Percentiles rank a stretch among this genome's conserved stretches.
phyloP scores from a whole-genome alignment of 192 early-diverging fungal genomes.

The Chytriomyces sp. region DNA sequence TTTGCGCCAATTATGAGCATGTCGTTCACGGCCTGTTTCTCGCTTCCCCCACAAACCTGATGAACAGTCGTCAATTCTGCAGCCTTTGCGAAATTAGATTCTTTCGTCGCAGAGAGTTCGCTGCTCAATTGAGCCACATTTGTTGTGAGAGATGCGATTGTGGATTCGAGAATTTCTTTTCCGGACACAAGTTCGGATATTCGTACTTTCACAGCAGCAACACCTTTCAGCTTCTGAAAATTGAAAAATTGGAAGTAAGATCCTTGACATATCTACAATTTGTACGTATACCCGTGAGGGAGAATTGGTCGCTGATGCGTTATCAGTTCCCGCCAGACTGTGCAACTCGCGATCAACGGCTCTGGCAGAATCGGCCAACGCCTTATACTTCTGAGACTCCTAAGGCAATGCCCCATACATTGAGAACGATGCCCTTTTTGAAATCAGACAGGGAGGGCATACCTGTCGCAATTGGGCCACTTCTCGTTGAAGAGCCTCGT shows the following conservation, averaged over 20 bases:
- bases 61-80: neutral
- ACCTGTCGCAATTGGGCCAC: conserved; percentile 1
- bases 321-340: neutral
- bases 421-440: neutral
- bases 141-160: neutral
- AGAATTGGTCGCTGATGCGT: neutral
- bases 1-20: neutral
- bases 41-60: neutral
- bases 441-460: too few relatives aligned
- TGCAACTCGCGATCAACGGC: conserved; percentile 1
- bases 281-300: neutral
- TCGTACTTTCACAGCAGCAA: conserved; percentile 15
- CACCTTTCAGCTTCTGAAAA: conserved; percentile 11
- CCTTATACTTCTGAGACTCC: conserved; percentile 2
- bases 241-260: neutral
- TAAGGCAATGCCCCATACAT: neutral
- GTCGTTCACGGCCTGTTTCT: too few relatives aligned
- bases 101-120: neutral
- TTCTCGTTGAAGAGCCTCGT: conserved; percentile 4
- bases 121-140: neutral
- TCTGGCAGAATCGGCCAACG: neutral
- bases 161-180: neutral
- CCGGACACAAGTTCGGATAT: conserved; percentile 1
- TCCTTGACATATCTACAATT: neutral
- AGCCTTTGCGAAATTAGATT: neutral